A percentile compares a stretch with the other conserved stretches of the same genome.
Evolutionary conservation across 2,329 filamentous ascomycete species (phyloP).

Genomic region (Aspergillus calidoustus): DNA sequence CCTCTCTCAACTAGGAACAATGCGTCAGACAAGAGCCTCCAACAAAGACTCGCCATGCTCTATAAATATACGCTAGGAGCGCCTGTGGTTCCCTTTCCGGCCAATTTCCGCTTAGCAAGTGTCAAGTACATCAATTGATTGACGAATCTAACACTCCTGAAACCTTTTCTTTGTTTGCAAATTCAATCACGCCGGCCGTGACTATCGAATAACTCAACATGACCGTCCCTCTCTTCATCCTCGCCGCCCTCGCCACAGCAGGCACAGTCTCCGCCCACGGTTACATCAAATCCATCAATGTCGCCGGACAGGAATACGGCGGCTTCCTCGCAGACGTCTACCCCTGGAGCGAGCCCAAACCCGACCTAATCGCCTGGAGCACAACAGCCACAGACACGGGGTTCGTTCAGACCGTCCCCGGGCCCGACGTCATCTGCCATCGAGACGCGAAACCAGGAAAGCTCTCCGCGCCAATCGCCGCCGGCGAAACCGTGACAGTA

Average conservation of each 20-base stretch:
- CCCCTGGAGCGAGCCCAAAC: slow-evolving; percentile 38
- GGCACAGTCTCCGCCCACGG: not conserved
- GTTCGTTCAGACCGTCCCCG: slow-evolving; percentile 56
- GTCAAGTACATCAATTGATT: no score
- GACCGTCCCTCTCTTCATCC: not conserved
- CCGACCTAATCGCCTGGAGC: slow-evolving; percentile 58
- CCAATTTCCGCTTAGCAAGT: not conserved
- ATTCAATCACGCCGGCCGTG: not conserved
- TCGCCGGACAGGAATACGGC: slow-evolving; percentile 24
- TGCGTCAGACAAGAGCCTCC: not conserved
- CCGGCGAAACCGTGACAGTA: slow-evolving; percentile 61
- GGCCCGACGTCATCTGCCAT: slow-evolving; percentile 65
- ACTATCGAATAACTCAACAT: no score
- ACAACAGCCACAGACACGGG: slow-evolving; percentile 58
- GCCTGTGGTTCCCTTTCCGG: not conserved
- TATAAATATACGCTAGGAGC: not conserved
- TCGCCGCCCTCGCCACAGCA: not conserved
- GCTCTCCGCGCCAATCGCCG: slow-evolving; percentile 58
- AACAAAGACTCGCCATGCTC: not conserved
- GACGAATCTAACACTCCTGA: not conserved
- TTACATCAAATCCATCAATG: not conserved
- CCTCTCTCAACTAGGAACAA: not conserved
- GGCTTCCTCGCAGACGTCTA: slow-evolving; percentile 46
- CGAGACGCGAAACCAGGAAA: slow-evolving; percentile 55
- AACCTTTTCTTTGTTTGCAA: not conserved